Evolutionary conservation across 2,329 filamentous ascomycete species (phyloP), one percentile per base, ranked within the genome.

Genomic region (Calonectria crousiana): DNA sequence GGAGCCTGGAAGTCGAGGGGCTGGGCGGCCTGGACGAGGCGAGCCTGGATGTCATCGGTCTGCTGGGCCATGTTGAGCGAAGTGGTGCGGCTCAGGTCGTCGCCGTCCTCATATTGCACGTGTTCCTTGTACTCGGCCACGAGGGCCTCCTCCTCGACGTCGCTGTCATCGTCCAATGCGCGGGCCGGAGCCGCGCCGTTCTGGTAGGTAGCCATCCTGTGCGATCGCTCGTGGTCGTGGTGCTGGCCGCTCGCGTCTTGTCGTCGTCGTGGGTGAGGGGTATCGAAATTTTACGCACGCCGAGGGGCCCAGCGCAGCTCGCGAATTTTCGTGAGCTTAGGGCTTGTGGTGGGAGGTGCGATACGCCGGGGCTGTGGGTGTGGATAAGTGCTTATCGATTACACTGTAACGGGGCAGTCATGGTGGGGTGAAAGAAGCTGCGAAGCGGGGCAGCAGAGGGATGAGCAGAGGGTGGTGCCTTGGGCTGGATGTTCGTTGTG

Each of bases 61-160:
- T 95, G 94, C 83, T 93, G 92, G 81, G 90, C 92, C 85, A 92
- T 92, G 81, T 89, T 93, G 84, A 94, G 84, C 69, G 92, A 93
- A 83, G 87, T 92, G 81, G 92, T 92, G 84, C 92, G 92, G 85
- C 96, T 95, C 81, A 97, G 88, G 79, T 97, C 86, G 87, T 95
- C 92, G 81, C 93, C 93, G 84, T 96, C 95, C 82, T 98, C 95
- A 83, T 96, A 98, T 85, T 97, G 95, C 81, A 98, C 95, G 87
- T 98, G 96, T 88, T 98, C 95, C 85, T 93, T 93, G 91, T 98
- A 98, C 88, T 98, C 95, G 87, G 95, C 95, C 82, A 95, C 97
- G 80, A 99, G 92, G 81, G 94, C 94, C 88, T 98, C 97, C 90
- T 98, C 96, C 88, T 98, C 96, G 78, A 95, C 94, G 85, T 98